phyloP scores from a whole-genome alignment of 2,329 filamentous ascomycete species.

The Elsinoe necatrix region DNA sequence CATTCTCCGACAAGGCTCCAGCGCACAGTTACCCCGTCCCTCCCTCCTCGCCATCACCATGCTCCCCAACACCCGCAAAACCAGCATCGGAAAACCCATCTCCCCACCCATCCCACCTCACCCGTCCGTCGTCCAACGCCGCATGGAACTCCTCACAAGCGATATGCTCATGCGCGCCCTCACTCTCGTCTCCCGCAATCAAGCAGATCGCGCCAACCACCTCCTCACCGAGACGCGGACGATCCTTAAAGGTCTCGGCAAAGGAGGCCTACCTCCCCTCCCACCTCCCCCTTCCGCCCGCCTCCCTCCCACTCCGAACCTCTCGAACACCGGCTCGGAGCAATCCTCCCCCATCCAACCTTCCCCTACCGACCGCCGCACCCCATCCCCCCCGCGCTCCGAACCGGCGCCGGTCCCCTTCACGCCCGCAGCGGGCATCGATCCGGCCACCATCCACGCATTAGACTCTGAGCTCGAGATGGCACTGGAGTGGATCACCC shows the following conservation, averaged over 20 bases:
- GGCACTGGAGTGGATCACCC: slow-evolving; percentile 93
- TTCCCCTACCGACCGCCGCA: slow-evolving; percentile 24
- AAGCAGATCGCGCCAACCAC: slow-evolving; percentile 89
- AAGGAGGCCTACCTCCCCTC: slow-evolving; percentile 85
- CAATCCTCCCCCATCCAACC: slow-evolving; percentile 20
- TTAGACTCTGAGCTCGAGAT: slow-evolving; percentile 86
- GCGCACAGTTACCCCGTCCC: slow-evolving; percentile 78
- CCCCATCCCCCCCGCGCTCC: slow-evolving; percentile 33
- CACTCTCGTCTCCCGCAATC: slow-evolving; percentile 79
- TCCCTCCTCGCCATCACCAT: slow-evolving; percentile 93
- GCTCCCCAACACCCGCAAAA: slow-evolving; percentile 57
- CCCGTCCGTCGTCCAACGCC: slow-evolving; percentile 85
- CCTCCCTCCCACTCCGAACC: slow-evolving; percentile 30
- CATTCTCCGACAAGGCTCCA: slow-evolving; percentile 77
- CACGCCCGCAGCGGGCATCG: slow-evolving; percentile 64
- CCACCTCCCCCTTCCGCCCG: slow-evolving; percentile 49
- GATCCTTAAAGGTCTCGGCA: slow-evolving; percentile 90
- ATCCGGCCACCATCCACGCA: slow-evolving; percentile 69
- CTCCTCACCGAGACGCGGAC: slow-evolving; percentile 87
- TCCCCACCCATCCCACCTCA: slow-evolving; percentile 88
- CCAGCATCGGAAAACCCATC: slow-evolving; percentile 26
- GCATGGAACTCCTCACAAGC: slow-evolving; percentile 95
- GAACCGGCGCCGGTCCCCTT: slow-evolving; percentile 38
- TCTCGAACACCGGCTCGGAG: slow-evolving; percentile 18
- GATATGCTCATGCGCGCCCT: slow-evolving; percentile 94